Conservation (phyloP, 805 yeast genomes). For the Pichia pseudocactophila region DNA sequence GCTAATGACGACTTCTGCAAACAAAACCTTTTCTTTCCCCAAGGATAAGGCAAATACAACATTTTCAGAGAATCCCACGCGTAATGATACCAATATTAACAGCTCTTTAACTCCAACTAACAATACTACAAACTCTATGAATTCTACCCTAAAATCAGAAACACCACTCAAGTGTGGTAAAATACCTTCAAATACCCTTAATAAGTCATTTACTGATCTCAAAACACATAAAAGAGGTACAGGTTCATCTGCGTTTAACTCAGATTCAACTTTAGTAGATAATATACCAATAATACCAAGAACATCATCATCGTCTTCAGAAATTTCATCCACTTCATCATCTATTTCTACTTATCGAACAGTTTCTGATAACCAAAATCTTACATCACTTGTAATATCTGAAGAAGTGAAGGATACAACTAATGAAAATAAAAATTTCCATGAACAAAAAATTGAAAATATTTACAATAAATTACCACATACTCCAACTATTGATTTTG, state of each 20-base stretch:
- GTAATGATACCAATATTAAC: no score
- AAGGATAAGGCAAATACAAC: background rate
- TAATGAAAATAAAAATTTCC: background rate
- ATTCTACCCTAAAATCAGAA: no score
- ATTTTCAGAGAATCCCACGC: no score
- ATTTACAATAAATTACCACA: no score
- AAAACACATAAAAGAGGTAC: conserved; percentile 8
- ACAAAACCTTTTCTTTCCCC: background rate
- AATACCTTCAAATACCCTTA: no score
- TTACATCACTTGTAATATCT: background rate
- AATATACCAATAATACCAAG: background rate
- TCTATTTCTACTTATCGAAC: background rate
- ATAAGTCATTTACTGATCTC: no score
- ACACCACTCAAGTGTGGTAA: no score
- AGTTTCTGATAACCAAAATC: background rate
- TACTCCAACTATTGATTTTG: no score
- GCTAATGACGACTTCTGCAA: background rate
- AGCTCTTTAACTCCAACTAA: no score
- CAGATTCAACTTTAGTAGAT: conserved; percentile 12
- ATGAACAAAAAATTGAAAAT: no score
- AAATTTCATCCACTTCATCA: conserved; percentile 1
- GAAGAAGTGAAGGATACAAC: conserved; percentile 4
- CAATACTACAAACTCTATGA: no score
- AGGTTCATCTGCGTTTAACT: conserved; percentile 6
- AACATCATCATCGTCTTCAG: conserved; percentile 2